These are phyloP conservation scores for Fagopyrum homotropicum DNA, from an alignment of 148 eudicot species.

Conservation along the genomic window DNA sequence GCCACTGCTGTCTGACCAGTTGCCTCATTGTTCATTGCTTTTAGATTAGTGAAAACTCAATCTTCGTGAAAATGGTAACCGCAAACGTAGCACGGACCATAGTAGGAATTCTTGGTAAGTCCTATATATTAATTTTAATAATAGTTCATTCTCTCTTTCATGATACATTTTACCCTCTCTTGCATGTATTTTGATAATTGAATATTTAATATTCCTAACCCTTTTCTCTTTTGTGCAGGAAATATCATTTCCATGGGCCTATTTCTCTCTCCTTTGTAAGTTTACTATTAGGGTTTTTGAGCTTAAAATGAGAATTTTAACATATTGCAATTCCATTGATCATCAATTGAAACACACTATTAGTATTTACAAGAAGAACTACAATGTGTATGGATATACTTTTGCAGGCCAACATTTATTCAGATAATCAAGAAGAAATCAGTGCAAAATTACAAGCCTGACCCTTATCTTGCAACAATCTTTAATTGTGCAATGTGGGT, in stretches of 20 bases:
- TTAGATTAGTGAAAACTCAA: not conserved
- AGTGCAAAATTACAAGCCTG: conserved; percentile 54
- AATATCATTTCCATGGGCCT: conserved; percentile 16
- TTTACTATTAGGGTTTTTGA: not conserved
- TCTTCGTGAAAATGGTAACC: not conserved
- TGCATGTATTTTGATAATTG: not conserved
- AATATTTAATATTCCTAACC: not conserved
- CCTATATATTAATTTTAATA: not conserved
- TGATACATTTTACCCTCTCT: too few species aligned
- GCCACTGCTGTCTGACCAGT: not conserved
- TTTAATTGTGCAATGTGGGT: conserved; percentile 73
- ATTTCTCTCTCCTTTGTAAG: conserved; percentile 14
- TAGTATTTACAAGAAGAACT: too few species aligned
- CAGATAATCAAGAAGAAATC: conserved; percentile 49
- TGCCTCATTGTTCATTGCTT: not conserved
- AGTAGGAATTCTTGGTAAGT: conserved; percentile 10
- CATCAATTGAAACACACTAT: not conserved
- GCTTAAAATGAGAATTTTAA: not conserved
- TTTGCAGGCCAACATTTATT: conserved; percentile 53
- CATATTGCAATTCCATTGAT: not conserved
- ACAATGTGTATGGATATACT: not conserved
- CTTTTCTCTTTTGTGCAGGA: conserved; percentile 1
- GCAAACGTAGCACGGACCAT: not conserved
- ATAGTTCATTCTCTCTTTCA: not conserved
- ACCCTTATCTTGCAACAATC: conserved; percentile 58